Evolutionary conservation across 495 filamentous ascomycete species (phyloP), one percentile per base, ranked within the genome.

Genomic region (Penicillium tannophilum): DNA sequence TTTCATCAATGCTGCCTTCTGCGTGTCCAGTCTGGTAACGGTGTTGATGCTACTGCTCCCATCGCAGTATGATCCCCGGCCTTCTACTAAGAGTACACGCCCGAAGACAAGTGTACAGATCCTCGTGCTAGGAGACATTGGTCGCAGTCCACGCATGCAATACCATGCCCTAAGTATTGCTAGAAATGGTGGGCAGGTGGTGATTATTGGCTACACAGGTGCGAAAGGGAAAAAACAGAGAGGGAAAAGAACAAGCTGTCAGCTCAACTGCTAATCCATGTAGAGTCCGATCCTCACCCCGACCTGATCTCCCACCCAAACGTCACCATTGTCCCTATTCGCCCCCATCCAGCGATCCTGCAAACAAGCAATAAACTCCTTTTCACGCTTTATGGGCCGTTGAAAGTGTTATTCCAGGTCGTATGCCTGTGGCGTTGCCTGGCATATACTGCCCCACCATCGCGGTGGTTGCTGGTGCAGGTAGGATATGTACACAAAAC

Each of bases 101-200:
- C 68, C 49, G 48, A 77, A 67, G 48, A 63, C 67, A 52, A 76
- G 83, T 6, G 81, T 90, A 26, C 91, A 96, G 66, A 84, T 99
- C 35, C 81, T 98, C n/a, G 94, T 99, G 42, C 82, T 99, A n/a
- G 94, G 94, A 14, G 94, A 99, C 67, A 94, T 99, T 72, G 94
- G 94, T 24, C 85, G 92, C 35, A 96, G 92, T 70, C 94, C 94
- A 24, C 90, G 94, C 58, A 99, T 99, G 94, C 94, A 97, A 71
- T 97, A 99, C 68, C 94, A 99, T 84, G 92, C 93, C 20, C 71
- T 97, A 59, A 97, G 93, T 69, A 87, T 98, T 68, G 92, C 93
- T 23, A 90, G 85, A 61, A 86, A 91, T 59, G 91, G 91, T 36
- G 90, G 85, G 1, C 76, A 81, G 33, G 94, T 97, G 16, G 84